Evolutionary conservation across 2,329 filamentous ascomycete genomes (phyloP), one percentile per base, ranked within the genome.

Genomic region (Trichothecium roseum): DNA sequence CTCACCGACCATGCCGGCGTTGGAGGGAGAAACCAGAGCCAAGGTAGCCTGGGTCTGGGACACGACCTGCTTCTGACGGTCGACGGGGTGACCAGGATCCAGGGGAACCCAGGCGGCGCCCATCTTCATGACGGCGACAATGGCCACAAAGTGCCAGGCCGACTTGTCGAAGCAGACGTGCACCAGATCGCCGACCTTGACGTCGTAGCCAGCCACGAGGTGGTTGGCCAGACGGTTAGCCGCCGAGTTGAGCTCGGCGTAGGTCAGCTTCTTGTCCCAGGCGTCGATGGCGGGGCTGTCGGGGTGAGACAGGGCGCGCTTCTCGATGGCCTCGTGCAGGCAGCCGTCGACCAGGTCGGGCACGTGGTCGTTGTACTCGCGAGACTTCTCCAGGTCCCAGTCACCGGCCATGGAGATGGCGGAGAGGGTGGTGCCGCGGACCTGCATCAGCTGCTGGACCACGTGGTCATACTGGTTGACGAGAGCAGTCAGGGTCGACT

Each of bases 81-180:
- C 20, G 3, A 13, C n/a, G 6, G 35, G 38, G 15, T 40, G 31
- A 7, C 27, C 26, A 7, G 39, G 36, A 7, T 40, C 39, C 12
- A 38, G 18, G 1, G 36, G 36, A 5, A 40, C 39, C 32, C 28
- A 38, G 6, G 36, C 36, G 8, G 27, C 36, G 4, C 39, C 39
- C 5, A 17, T 17, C 30, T 40, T 40, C 4, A 31, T 33, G 20
- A 40, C 36, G 8, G 31, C 39, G 16, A 38, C 8, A 10, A 38
- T 34, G 13, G 36, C 20, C 2, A 40, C 32, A 6, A 34, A n/a
- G 8, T 32, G 18, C 36, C 39, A 38, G 5, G 20, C 24, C 2
- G 36, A 38, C 20, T 40, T 40, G 13, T 30, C 36, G 30, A 38
- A 40, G 33, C 36, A 38, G 13, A 40, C 32, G 8, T 30, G 30